A percentile compares a stretch with the other conserved stretches of the same genome.
These are phyloP conservation scores for Cytospora schulzeri DNA, from an alignment of 2,329 filamentous ascomycete species.

Conservation along the genomic window DNA sequence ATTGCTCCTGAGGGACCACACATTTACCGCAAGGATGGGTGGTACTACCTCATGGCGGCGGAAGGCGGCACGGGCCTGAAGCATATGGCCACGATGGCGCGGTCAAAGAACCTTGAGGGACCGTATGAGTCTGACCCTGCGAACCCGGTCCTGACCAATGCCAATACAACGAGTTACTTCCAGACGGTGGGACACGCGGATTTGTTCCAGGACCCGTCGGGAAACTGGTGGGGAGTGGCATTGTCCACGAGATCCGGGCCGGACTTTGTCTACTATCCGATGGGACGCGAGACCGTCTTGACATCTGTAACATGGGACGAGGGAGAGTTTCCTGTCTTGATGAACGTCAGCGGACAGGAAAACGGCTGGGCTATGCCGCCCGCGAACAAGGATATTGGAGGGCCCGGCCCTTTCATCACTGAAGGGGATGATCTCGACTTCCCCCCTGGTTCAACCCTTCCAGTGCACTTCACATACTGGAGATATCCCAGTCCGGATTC, in stretches of 20 bases:
- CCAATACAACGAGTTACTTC: constrained; percentile 47
- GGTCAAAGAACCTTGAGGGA: constrained; percentile 44
- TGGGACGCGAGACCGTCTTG: constrained; percentile 48
- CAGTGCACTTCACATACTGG: constrained; percentile 59
- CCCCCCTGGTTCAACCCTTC: constrained; percentile 44
- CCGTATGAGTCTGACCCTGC: constrained; percentile 46
- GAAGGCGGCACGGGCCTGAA: constrained; percentile 53
- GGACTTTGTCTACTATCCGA: constrained; percentile 42
- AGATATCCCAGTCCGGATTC: constrained; percentile 50
- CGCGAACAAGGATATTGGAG: constrained; percentile 28
- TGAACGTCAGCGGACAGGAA: constrained; percentile 37
- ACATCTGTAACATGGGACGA: constrained; percentile 42
- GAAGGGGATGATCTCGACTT: constrained; percentile 36
- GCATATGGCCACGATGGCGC: constrained; percentile 53
- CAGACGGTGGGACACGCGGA: constrained; percentile 61
- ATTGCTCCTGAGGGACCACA: constrained; percentile 55
- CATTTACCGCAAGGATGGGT: constrained; percentile 52
- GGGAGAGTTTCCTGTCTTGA: constrained; percentile 40
- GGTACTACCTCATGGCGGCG: constrained; percentile 56
- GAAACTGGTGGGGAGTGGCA: constrained; percentile 46
- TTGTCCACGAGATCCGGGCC: constrained; percentile 45
- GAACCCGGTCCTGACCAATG: constrained; percentile 51
- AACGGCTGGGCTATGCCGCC: constrained; percentile 32
- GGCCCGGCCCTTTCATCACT: constrained; percentile 33
- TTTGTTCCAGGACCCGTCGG: constrained; percentile 51